phyloP scores from a whole-genome alignment of 2,329 filamentous ascomycete species.

The Diaporthe vaccinii region DNA sequence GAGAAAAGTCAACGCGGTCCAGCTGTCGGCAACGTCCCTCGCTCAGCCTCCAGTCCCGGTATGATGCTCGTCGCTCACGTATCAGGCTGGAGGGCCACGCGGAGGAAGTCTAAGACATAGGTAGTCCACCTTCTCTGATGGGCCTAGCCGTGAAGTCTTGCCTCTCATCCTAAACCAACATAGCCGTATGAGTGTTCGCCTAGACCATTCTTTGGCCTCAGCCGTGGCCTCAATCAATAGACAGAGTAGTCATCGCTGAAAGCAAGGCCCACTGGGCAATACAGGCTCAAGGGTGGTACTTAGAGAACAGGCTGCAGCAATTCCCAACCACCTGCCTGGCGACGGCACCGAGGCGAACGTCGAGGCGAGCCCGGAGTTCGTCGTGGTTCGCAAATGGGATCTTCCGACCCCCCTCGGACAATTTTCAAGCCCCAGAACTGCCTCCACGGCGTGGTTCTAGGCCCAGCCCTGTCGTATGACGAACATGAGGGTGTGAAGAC shows the following conservation, averaged over 20 bases:
- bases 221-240: background rate
- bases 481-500: slow-evolving; percentile 1
- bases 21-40: background rate
- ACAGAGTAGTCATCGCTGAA: background rate
- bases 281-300: slow-evolving; percentile 15
- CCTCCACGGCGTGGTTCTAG: background rate
- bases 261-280: background rate
- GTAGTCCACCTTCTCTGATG: background rate
- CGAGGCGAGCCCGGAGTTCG: background rate
- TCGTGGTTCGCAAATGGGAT: background rate
- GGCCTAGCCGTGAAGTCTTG: background rate
- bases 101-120: slow-evolving; percentile 2
- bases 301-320: slow-evolving; percentile 1
- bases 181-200: background rate
- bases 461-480: slow-evolving; percentile 1
- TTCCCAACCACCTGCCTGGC: background rate
- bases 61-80: background rate
- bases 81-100: background rate
- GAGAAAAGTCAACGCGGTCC: background rate
- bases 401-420: slow-evolving; percentile 18
- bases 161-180: too few species aligned
- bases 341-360: background rate
- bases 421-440: slow-evolving; percentile 4
- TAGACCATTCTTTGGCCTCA: background rate
- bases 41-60: background rate